Percentiles rank a stretch among this genome's conserved stretches.
Conservation (phyloP, 1,284 basidiomycete genomes). For the Sphaerobolus stellatus region DNA sequence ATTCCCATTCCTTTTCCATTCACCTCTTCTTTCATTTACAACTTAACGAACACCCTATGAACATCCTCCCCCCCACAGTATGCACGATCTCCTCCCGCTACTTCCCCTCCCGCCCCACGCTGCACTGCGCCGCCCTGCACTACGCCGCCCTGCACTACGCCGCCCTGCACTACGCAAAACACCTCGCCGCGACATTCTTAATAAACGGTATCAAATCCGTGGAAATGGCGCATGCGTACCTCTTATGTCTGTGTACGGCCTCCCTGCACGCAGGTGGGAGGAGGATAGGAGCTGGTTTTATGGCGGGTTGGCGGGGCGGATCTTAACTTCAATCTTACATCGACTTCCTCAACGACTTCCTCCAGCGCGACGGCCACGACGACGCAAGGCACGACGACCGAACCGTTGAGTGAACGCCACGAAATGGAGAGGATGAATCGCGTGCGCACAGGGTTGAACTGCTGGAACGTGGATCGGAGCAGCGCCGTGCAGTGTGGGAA, state of each 20-base stretch:
- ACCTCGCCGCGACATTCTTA: slow-evolving; percentile 20
- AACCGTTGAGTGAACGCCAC: slow-evolving; percentile 26
- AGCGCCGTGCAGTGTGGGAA: slow-evolving; percentile 71
- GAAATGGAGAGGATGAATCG: slow-evolving; percentile 43
- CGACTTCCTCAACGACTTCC: no score
- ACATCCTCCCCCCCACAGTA: slow-evolving; percentile 25
- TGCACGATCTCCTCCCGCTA: slow-evolving; percentile 23
- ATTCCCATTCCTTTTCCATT: no score
- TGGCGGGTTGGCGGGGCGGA: slow-evolving; percentile 23
- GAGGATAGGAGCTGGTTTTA: slow-evolving; percentile 27
- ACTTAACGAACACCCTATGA: slow-evolving; percentile 19
- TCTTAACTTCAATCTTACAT: slow-evolving; percentile 40
- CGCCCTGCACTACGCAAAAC: no score
- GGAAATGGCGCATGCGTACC: slow-evolving; percentile 26
- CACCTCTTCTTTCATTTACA: no score
- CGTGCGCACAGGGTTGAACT: slow-evolving; percentile 67
- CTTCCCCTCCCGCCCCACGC: slow-evolving; percentile 20
- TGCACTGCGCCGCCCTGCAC: slow-evolving; percentile 24
- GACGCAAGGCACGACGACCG: slow-evolving; percentile 20
- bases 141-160: no score
- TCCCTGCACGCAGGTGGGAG: slow-evolving; percentile 23
- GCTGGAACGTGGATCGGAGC: slow-evolving; percentile 63
- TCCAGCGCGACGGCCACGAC: no score
- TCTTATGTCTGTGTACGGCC: slow-evolving; percentile 22
- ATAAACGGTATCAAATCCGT: slow-evolving; percentile 26